phyloP scores from a whole-genome alignment of 768 basidiomycete species.

The Favolaschia claudopus region DNA sequence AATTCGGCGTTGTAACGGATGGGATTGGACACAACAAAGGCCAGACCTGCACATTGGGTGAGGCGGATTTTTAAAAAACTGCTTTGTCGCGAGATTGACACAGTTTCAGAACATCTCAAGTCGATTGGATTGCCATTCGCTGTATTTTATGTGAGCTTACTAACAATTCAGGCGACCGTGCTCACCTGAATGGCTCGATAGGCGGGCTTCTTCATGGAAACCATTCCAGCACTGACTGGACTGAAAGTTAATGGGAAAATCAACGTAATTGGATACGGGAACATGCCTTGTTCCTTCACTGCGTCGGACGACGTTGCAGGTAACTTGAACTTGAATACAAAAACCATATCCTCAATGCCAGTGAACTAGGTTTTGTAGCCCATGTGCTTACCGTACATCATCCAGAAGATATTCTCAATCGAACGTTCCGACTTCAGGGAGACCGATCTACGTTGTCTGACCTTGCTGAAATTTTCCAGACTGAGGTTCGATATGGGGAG shows the following conservation, averaged over 20 bases:
- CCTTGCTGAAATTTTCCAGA: constrained; percentile 11
- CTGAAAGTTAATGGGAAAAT: constrained; percentile 40
- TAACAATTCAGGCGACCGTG: background rate
- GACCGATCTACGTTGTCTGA: constrained; percentile 39
- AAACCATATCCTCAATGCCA: background rate
- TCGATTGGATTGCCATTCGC: constrained; percentile 38
- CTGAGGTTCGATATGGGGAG: constrained; percentile 24
- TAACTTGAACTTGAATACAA: background rate
- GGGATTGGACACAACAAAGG: constrained; percentile 33
- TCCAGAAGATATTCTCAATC: constrained; percentile 28
- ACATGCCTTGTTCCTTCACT: constrained; percentile 38
- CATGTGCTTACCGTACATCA: constrained; percentile 20
- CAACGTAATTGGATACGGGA: constrained; percentile 41
- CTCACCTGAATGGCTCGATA: constrained; percentile 7
- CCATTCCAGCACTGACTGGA: constrained; percentile 39
- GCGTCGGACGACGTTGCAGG: constrained; percentile 43
- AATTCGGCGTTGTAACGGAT: constrained; percentile 44
- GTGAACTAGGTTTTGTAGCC: constrained; percentile 26
- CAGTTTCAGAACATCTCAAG: constrained; percentile 39
- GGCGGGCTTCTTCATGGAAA: constrained; percentile 44
- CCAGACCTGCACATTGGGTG: constrained; percentile 31
- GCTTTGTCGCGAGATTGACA: background rate
- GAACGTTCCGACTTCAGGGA: constrained; percentile 38
- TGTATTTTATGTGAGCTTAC: constrained; percentile 39
- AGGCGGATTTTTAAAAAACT: constrained; percentile 23